Base-by-base conservation (phyloP, 2,329 filamentous ascomycete genomes). In the Stemphylium lycopersici region DNA sequence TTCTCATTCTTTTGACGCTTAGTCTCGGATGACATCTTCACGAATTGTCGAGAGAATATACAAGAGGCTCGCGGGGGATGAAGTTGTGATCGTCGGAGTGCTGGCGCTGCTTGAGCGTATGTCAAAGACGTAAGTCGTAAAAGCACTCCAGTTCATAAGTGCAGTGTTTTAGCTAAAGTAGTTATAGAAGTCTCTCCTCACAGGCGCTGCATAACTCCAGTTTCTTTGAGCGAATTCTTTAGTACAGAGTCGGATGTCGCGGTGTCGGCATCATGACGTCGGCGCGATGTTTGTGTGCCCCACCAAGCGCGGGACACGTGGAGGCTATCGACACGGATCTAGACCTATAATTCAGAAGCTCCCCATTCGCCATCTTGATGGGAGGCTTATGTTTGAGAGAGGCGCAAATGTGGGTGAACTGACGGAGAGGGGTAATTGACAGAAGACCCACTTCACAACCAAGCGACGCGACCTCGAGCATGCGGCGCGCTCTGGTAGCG, bases 1-100 rank as follows among this genome's bases (percentile, higher is more conserved):
- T 68, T 76, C 4, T 53, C 43, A 40, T 70, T 63, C 46, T 72
- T 75, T 16, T 62, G 33, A 7, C 64, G 42, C 34, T 63, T 65
- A 15, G 51, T 26, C 2, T 48, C 20, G 2, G 56, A 33, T 13
- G 59, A 56, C 61, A 65, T 65, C 11, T 43, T 60, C 32, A 48
- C 39, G 37, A 44, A 15, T 12, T 24, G 13, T 29, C 32, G 22
- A 11, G 50, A 38, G 18, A 13, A 32, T 39, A 43, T 26, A 11
- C 15, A 32, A 11, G 32, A 31, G 20, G n/a, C 8, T 37, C 18
- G 26, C 8, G 20, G 33, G 8, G 24, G 22, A 16, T 26, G 37
- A 20, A 18, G 26, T 18, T 11, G n/a, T n/a, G 13, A 6, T 16
- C 22, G 43, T 10, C 18, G 16, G 36, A 24, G 15, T 37, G 39